Conservation (phyloP, 2,329 filamentous ascomycete genomes). For the Thelonectria olida region DNA sequence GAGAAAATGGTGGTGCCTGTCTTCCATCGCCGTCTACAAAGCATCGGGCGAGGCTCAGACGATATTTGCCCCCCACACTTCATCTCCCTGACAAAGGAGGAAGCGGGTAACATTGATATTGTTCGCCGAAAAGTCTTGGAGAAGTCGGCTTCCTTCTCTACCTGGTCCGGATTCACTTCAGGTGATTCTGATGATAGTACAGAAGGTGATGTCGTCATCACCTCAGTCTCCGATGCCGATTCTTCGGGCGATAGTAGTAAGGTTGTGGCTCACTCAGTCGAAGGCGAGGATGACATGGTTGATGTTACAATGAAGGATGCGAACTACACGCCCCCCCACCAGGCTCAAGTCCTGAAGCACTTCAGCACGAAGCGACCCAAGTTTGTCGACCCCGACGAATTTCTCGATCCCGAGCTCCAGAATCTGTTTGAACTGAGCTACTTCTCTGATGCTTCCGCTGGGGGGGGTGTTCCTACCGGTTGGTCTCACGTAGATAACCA, state of each 20-base stretch:
- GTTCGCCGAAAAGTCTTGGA: conserved; percentile 84
- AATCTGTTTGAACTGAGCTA: conserved; percentile 83
- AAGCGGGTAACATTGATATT: conserved; percentile 71
- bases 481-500: conserved; percentile 71
- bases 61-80: conserved; percentile 67
- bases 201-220: conserved; percentile 76
- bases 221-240: conserved; percentile 70
- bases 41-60: conserved; percentile 44
- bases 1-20: conserved; percentile 76
- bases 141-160: conserved; percentile 80
- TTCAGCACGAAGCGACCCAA: conserved; percentile 62
- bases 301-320: conserved; percentile 86
- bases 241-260: conserved; percentile 75
- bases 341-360: conserved; percentile 49
- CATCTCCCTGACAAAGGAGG: conserved; percentile 78
- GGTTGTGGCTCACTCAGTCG: conserved; percentile 80
- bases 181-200: conserved; percentile 59
- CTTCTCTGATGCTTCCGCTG: conserved; percentile 57
- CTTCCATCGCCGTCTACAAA: conserved; percentile 63
- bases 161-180: conserved; percentile 68
- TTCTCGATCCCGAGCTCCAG: conserved; percentile 71
- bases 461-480: conserved; percentile 73
- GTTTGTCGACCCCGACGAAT: conserved; percentile 62
- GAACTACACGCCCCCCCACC: conserved; percentile 24
- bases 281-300: conserved; percentile 90